These are phyloP conservation scores for Trametes elegans DNA, from an alignment of 768 basidiomycete genomes.

Conservation along the genomic window DNA sequence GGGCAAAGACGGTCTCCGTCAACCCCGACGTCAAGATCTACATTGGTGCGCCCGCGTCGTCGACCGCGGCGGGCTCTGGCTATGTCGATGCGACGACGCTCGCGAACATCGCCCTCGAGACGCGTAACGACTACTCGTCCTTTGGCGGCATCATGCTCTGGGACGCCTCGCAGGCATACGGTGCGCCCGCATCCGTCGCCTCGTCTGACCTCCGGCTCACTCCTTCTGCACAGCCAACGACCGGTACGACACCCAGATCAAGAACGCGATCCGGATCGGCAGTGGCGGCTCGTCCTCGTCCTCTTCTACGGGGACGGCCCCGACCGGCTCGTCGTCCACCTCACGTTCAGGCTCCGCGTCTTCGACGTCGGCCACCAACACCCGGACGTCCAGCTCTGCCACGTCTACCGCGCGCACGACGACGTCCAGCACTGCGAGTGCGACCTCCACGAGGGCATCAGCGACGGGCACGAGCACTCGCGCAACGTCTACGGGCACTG, in stretches of 20 bases:
- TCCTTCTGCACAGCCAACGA: constrained; percentile 18
- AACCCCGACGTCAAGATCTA: constrained; percentile 64
- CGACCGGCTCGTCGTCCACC: neutral
- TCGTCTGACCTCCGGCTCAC: neutral
- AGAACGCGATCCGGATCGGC: constrained; percentile 16
- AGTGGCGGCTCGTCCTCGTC: constrained; percentile 10
- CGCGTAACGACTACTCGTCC: constrained; percentile 56
- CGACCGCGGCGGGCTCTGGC: constrained; percentile 54
- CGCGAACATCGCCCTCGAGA: constrained; percentile 45
- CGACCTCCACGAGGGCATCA: constrained; percentile 6
- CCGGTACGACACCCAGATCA: constrained; percentile 25
- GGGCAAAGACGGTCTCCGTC: constrained; percentile 53
- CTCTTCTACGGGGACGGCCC: neutral
- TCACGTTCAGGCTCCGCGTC: neutral
- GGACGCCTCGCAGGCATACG: constrained; percentile 33
- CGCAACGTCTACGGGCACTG: constrained; percentile 4
- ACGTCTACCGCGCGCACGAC: constrained; percentile 2
- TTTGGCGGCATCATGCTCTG: constrained; percentile 57
- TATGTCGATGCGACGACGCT: constrained; percentile 50
- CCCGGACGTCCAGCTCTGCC: neutral
- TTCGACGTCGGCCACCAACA: neutral
- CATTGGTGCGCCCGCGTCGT: constrained; percentile 62
- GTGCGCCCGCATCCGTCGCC: neutral
- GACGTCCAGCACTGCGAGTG: neutral
- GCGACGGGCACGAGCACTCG: neutral